Base-by-base conservation (phyloP, 78 protist genomes). In the Diacronema lutheri region DNA sequence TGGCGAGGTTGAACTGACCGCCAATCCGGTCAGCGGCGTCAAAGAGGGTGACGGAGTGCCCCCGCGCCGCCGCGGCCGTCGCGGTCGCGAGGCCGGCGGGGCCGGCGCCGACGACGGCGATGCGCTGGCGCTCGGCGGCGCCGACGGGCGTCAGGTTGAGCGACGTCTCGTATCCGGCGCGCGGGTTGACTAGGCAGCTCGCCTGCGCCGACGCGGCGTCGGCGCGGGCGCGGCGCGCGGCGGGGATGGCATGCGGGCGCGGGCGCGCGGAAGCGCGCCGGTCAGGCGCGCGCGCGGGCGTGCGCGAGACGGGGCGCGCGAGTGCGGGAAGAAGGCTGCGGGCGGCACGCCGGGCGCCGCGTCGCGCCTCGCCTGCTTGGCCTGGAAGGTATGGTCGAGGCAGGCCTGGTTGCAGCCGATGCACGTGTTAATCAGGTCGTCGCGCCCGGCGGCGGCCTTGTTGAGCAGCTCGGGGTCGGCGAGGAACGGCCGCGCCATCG, bases 381-480 rank as follows among this genome's bases (percentile, higher is more conserved):
- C 50, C 50, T 40, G 25, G 69, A 90, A 90, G 68, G 88, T 85
- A 84, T 91, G 93, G 62, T 91, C 93, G 16, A 91, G 78, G 19
- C 93, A 91, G 12, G 93, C 93, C 85, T 91, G 93, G 74, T 87
- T 91, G 87, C 93, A 91, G 7, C 76, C 93, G 58, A 91, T 90
- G 93, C 93, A 90, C 12, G 89, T 86, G 86, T 90, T 90, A 85
- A 90, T 86, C 62, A 73, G 79, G 9, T 37, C 85, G 10, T 74
- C 66, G 68, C 46, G 19, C 60, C 85, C 85, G 14, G 46, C 68
- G 38, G 31, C 62, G 3, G 92, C 85, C 58, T 90, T 90, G 56
- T 0, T 60, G 20, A 90, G 89, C 26, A 84, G 79, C 64, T 74
- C 44, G n/a, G 92, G 86, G 66, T 90, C 92, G 0, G 93, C 93